Percentiles rank a stretch among this genome's conserved stretches.
These are phyloP conservation scores for Wickerhamomyces bovis DNA, from an alignment of 805 yeast genomes.

Conservation along the genomic window DNA sequence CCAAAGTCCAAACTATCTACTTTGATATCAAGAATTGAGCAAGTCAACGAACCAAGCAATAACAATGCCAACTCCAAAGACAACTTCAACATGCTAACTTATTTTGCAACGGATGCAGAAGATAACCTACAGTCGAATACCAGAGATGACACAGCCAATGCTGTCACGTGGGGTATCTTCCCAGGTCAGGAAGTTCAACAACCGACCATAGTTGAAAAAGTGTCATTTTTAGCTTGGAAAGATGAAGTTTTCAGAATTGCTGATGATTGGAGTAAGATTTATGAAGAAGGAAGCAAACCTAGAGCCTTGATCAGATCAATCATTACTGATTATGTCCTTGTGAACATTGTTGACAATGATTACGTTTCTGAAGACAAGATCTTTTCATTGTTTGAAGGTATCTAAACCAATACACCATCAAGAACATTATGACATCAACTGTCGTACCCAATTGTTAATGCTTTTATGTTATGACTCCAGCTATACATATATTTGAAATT, in stretches of 20 bases:
- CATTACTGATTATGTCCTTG: conserved; percentile 56
- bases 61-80: conserved; percentile 16
- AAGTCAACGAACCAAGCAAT: conserved; percentile 33
- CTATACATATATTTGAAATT: background rate
- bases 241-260: conserved; percentile 87
- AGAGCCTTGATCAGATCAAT: conserved; percentile 38
- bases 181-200: conserved; percentile 93
- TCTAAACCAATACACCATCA: conserved; percentile 5
- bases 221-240: conserved; percentile 93
- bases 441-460: conserved; percentile 3
- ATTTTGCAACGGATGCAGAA: conserved; percentile 63
- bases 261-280: conserved; percentile 68
- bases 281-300: conserved; percentile 30
- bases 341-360: conserved; percentile 89
- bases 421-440: conserved; percentile 5
- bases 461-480: background rate
- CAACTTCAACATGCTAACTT: conserved; percentile 55
- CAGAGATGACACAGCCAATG: conserved; percentile 67
- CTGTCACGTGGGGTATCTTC: conserved; percentile 98
- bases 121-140: conserved; percentile 63
- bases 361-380: conserved; percentile 54
- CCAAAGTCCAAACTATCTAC: conserved; percentile 41
- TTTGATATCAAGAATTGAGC: conserved; percentile 40
- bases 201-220: conserved; percentile 91
- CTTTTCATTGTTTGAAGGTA: conserved; percentile 42